Base-by-base conservation (phyloP, 768 basidiomycete genomes). In the Rhizopogon rudus region DNA sequence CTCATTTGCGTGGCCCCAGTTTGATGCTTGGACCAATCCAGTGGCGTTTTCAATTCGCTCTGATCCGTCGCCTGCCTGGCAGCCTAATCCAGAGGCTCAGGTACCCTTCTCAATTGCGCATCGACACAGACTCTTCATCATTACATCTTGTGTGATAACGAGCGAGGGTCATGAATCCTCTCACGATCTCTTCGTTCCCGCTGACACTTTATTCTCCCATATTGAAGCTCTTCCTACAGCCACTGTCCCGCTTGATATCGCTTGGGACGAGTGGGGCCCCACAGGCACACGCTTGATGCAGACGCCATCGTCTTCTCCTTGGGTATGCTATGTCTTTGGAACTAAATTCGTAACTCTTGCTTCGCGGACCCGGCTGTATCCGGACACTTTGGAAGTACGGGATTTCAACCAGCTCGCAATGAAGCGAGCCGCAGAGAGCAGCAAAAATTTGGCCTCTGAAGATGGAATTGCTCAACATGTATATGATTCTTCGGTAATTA, bases 311-410 rank as follows among this genome's bases (percentile, higher is more conserved):
- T 76, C 77, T 12, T 58, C 64, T 25, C 64, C 73, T n/a, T 85
- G 83, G 82, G 80, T 81, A 7, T 85, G 83, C 67, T 81, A 81
- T 59, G 76, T 83, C 17, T 75, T 74, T 60, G 83, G 82, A 20
- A 72, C 72, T 28, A 75, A 72, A 56, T 81, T 74, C 51, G 75
- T 73, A 57, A 72, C 57, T 44, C 70, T 60, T 40, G 55, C 35
- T 33, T 37, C 28, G 42, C 62, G 22, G 43, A 53, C 28, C 1
- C 45, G 53, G 40, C 57, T 44, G 31, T 33, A 16, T 40, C 52
- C 61, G 44, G 64, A 60, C 52, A 61, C 48, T 40, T 58, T 77
- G 60, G 68, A 75, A 43, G 60, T 82, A 33, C 79, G 76, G 63
- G 82, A 84, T 63, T 83, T 83, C 56, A 81, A 81, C 59, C 76